These are phyloP conservation scores for Clonostachys rosea DNA, from an alignment of 2,329 filamentous ascomycete genomes.

Conservation along the genomic window DNA sequence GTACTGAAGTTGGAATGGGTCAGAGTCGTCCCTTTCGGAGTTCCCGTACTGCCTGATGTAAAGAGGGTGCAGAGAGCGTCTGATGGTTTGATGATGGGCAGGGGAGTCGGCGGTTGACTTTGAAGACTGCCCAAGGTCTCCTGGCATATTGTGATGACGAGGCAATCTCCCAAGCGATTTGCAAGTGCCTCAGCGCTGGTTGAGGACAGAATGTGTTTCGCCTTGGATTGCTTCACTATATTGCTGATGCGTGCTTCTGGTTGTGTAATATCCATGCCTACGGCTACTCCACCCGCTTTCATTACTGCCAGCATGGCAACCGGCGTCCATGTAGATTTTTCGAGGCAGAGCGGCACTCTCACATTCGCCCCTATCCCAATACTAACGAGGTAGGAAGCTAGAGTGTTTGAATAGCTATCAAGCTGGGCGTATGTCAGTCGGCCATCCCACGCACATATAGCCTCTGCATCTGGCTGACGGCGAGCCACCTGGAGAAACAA, in stretches of 20 bases:
- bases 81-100: background rate
- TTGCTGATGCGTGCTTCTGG: background rate
- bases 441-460: conserved; percentile 38
- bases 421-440: conserved; percentile 11
- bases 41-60: conserved; percentile 7
- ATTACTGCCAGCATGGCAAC: conserved; percentile 21
- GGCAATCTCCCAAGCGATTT: no score
- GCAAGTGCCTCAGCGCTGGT: no score
- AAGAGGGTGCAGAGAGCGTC: conserved; percentile 1
- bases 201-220: no score
- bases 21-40: conserved; percentile 13
- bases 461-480: conserved; percentile 18
- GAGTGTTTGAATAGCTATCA: conserved; percentile 4
- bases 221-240: background rate
- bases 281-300: background rate
- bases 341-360: conserved; percentile 22
- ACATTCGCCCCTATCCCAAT: conserved; percentile 11
- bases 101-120: no score
- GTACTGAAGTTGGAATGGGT: conserved; percentile 10
- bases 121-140: no score
- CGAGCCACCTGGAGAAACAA: background rate
- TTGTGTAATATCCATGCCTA: background rate
- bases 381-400: conserved; percentile 6
- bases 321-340: conserved; percentile 25
- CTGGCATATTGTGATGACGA: no score